A percentile compares a stretch with the other conserved stretches of the same genome.
Evolutionary conservation across 2,329 filamentous ascomycete genomes (phyloP).

Genomic region (Neodidymelliopsis sp.): DNA sequence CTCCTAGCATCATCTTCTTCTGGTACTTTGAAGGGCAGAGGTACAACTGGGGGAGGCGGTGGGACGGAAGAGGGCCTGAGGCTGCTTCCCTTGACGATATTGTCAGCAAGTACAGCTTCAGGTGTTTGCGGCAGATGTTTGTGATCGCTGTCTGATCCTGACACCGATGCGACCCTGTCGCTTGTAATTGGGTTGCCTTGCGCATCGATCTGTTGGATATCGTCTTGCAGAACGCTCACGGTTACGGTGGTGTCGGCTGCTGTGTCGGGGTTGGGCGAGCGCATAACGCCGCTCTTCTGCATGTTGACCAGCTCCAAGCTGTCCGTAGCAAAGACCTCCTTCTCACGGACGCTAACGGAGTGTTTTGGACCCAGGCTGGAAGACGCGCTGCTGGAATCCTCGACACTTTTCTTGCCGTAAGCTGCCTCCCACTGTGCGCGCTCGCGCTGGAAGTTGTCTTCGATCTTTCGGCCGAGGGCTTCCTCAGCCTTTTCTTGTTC

Average conservation of each 20-base stretch:
- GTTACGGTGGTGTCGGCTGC: conserved; percentile 56
- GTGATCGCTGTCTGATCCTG: not conserved
- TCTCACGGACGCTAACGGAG: conserved; percentile 44
- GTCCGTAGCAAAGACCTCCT: conserved; percentile 53
- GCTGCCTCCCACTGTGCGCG: conserved; percentile 76
- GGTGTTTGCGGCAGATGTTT: conserved; percentile 15
- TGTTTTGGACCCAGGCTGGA: conserved; percentile 45
- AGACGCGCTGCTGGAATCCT: conserved; percentile 61
- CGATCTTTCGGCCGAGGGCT: conserved; percentile 71
- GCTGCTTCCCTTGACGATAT: conserved; percentile 21
- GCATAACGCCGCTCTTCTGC: conserved; percentile 54
- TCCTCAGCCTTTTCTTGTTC: conserved; percentile 72
- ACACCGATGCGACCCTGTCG: conserved; percentile 3
- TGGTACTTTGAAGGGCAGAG: conserved; percentile 71
- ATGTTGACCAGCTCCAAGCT: conserved; percentile 65
- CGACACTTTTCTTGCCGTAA: conserved; percentile 69
- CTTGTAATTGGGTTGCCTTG: conserved; percentile 35
- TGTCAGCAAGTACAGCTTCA: conserved; percentile 4
- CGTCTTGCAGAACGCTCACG: conserved; percentile 62
- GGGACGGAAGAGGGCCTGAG: conserved; percentile 45
- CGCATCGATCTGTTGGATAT: conserved; percentile 49
- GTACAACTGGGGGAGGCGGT: conserved; percentile 64
- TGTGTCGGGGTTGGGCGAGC: conserved; percentile 41
- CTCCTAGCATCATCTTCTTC: conserved; percentile 50
- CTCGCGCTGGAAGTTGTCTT: conserved; percentile 68